Conservation (phyloP, 1,284 basidiomycete species). For the Pyrrhoderma lamaoense region DNA sequence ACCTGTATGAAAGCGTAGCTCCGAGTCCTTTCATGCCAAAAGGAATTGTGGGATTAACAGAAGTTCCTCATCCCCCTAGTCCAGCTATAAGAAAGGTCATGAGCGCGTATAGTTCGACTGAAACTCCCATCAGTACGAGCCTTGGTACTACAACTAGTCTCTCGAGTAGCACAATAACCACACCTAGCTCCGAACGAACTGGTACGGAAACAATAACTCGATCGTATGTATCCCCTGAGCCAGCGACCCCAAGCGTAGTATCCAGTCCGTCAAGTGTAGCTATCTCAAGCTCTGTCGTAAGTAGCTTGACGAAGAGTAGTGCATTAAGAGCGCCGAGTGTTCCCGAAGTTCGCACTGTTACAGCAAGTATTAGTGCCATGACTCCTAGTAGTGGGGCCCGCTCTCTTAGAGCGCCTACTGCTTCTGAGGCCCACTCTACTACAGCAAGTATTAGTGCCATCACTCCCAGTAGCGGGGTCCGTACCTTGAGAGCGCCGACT, state of each 20-base stretch:
- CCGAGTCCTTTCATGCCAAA: slow-evolving; percentile 15
- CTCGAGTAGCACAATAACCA: background rate
- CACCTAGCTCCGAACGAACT: background rate
- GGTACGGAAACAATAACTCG: background rate
- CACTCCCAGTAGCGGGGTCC: too few species aligned
- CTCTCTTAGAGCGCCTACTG: too few species aligned
- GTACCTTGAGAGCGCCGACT: too few species aligned
- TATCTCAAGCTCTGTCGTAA: slow-evolving; percentile 1
- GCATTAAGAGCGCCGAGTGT: background rate
- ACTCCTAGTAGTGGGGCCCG: too few species aligned
- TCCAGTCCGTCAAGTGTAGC: background rate
- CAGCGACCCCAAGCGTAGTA: slow-evolving; percentile 30
- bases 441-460: too few species aligned
- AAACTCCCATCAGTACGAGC: slow-evolving; percentile 10
- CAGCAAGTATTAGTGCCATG: too few species aligned
- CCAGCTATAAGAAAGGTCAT: background rate
- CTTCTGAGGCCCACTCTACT: too few species aligned
- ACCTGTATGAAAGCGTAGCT: slow-evolving; percentile 3
- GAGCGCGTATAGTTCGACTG: slow-evolving; percentile 11
- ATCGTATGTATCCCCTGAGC: slow-evolving; percentile 26
- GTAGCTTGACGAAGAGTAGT: slow-evolving; percentile 8
- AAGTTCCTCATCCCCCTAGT: background rate
- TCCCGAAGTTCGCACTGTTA: background rate
- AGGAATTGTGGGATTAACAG: background rate
- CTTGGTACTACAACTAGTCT: slow-evolving; percentile 6